Base-by-base conservation (phyloP, 768 basidiomycete genomes). In the Xanthoconium stramineum region DNA sequence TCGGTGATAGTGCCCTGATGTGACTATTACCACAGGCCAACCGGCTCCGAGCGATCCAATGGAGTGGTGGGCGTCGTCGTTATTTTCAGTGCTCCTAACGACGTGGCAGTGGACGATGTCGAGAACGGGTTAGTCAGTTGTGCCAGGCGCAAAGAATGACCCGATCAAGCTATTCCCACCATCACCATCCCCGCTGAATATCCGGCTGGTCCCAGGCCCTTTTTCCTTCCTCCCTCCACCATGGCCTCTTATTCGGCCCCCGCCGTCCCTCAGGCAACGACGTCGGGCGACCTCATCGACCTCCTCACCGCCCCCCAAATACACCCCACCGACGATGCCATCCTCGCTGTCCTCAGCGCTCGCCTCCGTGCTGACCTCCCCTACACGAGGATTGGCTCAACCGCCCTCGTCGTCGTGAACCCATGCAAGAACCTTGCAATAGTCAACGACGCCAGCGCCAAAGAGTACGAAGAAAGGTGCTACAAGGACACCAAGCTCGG, bases 321-420 rank as follows among this genome's bases (percentile, higher is more conserved):
- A 47, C 76, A 79, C 66, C 85, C 84, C 36, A 77, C 78, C 36
- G 80, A 84, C 64, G 85, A 87, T 63, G 69, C 76, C 54, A 69
- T 87, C 69, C 76, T 83, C 60, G 67, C 78, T 55, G 76, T 80
- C 52, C 77, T 87, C 53, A 75, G 76, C 56, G 73, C 80, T 17
- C 82, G 86, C 56, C 81, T 84, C 53, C 81, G 85, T 24, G 71
- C 75, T 33, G 85, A 87, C 61, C 68, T 79, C 12, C 80, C 83
- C 35, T 83, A 81, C 61, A 74, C 83, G n/a, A 72, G 79, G 19
- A 69, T 84, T 38, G 73, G 75, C 32, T 64, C 78, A 11, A 76
- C 80, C 32, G 75, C 75, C 46, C 75, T 85, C 65, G 71, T 87
- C 49, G 76, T 80, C 50, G 70, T 87, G 59, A 87, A 87, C 67